These are phyloP conservation scores for Calonectria hongkongensis DNA, from an alignment of 2,329 filamentous ascomycete genomes.

Conservation along the genomic window DNA sequence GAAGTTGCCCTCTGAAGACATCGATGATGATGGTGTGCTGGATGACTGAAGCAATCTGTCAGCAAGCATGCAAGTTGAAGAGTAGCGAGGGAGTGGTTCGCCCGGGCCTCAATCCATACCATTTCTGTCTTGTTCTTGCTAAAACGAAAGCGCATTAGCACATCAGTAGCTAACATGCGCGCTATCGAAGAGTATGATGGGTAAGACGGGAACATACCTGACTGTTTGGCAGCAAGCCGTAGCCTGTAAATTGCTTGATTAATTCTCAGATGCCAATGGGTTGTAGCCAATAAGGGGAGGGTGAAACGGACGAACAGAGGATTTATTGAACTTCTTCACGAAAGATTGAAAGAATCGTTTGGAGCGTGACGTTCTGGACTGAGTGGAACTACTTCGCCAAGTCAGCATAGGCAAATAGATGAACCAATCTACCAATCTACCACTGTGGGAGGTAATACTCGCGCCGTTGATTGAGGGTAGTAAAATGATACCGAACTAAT, in stretches of 20 bases:
- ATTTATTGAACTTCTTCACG: conserved; percentile 7
- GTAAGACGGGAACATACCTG: conserved; percentile 13
- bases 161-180: background rate
- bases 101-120: conserved; percentile 13
- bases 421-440: too few relatives aligned
- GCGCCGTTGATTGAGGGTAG: background rate
- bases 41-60: conserved; percentile 45
- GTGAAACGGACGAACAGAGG: conserved; percentile 14
- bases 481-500: background rate
- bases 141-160: background rate
- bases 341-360: conserved; percentile 18
- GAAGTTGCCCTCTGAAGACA: conserved; percentile 47
- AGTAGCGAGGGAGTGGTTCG: background rate
- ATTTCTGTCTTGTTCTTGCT: conserved; percentile 23
- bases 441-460: background rate
- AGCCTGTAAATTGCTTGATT: background rate
- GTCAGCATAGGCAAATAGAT: conserved; percentile 7
- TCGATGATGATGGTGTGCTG: conserved; percentile 49
- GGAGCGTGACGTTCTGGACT: background rate
- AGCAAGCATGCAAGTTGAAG: conserved; percentile 27
- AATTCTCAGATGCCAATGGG: background rate
- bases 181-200: background rate
- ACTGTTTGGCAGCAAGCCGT: conserved; percentile 11
- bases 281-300: background rate
- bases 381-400: conserved; percentile 12